These are phyloP conservation scores for Purpureocillium takamizusanense DNA, from an alignment of 2,329 filamentous ascomycete species.

Conservation along the genomic window DNA sequence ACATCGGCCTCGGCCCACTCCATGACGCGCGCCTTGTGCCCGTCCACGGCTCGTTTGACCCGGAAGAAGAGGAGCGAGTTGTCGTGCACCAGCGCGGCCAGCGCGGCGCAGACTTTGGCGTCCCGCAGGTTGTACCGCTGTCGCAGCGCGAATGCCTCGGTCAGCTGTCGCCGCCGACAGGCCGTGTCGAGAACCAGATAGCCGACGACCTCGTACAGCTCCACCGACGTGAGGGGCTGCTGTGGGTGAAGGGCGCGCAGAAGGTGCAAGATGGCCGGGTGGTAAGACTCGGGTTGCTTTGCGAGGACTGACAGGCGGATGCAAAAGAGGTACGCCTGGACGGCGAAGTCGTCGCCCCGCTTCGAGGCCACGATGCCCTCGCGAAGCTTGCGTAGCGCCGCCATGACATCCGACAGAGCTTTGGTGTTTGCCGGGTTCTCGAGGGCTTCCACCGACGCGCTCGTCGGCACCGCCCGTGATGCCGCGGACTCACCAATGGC, in stretches of 20 bases:
- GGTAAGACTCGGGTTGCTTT: conserved; percentile 79
- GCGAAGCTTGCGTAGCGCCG: conserved; percentile 82
- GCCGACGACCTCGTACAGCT: conserved; percentile 68
- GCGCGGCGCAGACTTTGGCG: conserved; percentile 56
- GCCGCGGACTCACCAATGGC: conserved; percentile 9
- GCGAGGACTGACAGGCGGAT: conserved; percentile 76
- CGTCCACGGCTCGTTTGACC: conserved; percentile 64
- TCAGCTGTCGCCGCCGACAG: conserved; percentile 69
- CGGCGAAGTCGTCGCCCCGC: conserved; percentile 70
- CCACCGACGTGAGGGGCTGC: conserved; percentile 59
- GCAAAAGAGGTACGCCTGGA: conserved; percentile 86
- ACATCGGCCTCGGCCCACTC: conserved; percentile 72
- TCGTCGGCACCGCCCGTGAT: background rate
- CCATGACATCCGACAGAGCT: conserved; percentile 65
- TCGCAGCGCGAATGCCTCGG: conserved; percentile 62
- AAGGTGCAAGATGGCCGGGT: conserved; percentile 75
- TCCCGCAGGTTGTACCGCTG: conserved; percentile 54
- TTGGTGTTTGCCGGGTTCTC: conserved; percentile 34
- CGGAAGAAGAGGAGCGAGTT: conserved; percentile 76
- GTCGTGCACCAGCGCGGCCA: conserved; percentile 66
- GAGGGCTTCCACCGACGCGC: conserved; percentile 4
- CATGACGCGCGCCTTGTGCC: conserved; percentile 70
- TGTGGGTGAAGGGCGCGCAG: conserved; percentile 60
- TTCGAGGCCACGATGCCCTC: conserved; percentile 79
- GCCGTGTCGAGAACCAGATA: conserved; percentile 84